Evolutionary conservation across 1,139 yeast genomes (phyloP).

Genomic region (Taphrina pruni): DNA sequence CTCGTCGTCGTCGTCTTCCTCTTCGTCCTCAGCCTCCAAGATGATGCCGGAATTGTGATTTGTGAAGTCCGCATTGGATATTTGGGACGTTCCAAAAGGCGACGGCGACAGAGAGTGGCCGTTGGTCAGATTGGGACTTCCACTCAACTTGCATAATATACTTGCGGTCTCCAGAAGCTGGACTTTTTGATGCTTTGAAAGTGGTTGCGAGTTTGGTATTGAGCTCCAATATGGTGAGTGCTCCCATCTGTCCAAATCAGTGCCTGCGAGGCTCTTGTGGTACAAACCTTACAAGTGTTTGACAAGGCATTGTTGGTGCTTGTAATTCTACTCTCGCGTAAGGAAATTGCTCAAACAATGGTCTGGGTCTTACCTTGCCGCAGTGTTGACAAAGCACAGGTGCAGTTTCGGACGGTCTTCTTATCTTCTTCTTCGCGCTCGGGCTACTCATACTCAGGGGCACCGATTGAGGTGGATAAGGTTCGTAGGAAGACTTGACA

Average conservation of each 20-base stretch:
- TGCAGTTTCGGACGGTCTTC: slow-evolving; percentile 37
- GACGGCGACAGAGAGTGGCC: slow-evolving; percentile 37
- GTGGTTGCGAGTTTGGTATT: slow-evolving; percentile 32
- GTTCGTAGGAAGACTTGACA: slow-evolving; percentile 20
- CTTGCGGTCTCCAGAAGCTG: slow-evolving; percentile 40
- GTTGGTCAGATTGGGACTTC: slow-evolving; percentile 24
- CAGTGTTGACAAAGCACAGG: slow-evolving; percentile 39
- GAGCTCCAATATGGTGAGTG: slow-evolving; percentile 39
- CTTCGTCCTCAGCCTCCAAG: slow-evolving; percentile 36
- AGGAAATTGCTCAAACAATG: neutral
- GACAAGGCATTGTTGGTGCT: slow-evolving; percentile 39
- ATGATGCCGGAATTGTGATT: slow-evolving; percentile 30
- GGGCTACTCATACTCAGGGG: slow-evolving; percentile 19
- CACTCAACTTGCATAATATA: slow-evolving; percentile 33
- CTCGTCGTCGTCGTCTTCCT: slow-evolving; percentile 32
- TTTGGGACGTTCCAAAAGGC: slow-evolving; percentile 32
- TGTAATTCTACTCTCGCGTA: slow-evolving; percentile 22
- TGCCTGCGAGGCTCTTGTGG: neutral
- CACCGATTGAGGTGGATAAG: slow-evolving; percentile 21
- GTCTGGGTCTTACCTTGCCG: slow-evolving; percentile 27
- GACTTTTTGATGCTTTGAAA: slow-evolving; percentile 38
- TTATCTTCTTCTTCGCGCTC: slow-evolving; percentile 22
- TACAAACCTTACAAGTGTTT: slow-evolving; percentile 27
- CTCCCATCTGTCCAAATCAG: slow-evolving; percentile 26
- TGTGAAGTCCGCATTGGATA: slow-evolving; percentile 26